phyloP scores from a whole-genome alignment of 1,139 yeast species.

The Magnusiomyces sp. region DNA sequence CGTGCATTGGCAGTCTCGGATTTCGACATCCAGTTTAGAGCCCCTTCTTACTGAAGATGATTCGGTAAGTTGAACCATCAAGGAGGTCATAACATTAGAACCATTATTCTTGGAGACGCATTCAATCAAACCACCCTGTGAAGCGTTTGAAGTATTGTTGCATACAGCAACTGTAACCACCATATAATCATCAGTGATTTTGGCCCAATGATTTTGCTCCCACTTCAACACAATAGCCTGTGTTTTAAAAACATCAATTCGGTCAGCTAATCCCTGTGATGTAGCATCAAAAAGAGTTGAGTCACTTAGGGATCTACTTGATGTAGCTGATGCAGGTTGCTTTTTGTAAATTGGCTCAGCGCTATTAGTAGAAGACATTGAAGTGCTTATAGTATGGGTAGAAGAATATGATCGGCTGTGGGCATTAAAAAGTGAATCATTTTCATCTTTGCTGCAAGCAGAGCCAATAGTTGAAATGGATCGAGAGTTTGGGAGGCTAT shows the following conservation, averaged over 20 bases:
- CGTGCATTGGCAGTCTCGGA: constrained; percentile 15
- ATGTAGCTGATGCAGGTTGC: neutral
- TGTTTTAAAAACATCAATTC: constrained; percentile 1
- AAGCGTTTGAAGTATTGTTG: neutral
- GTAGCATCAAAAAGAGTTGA: neutral
- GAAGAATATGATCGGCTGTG: too few relatives aligned
- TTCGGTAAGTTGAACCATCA: constrained; percentile 12
- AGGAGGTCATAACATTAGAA: neutral
- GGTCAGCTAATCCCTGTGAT: neutral
- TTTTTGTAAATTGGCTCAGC: too few relatives aligned
- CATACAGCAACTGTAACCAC: constrained; percentile 4
- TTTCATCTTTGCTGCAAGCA: too few relatives aligned
- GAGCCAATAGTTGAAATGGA: neutral
- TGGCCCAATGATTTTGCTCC: constrained; percentile 6
- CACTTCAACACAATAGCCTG: constrained; percentile 9
- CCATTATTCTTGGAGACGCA: neutral
- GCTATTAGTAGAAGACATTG: too few relatives aligned
- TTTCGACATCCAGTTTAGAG: constrained; percentile 27
- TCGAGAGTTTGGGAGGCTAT: neutral
- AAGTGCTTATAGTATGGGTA: too few relatives aligned
- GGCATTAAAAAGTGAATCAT: too few relatives aligned
- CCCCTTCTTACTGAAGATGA: constrained; percentile 15
- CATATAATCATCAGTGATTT: constrained; percentile 1
- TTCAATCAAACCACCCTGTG: constrained; percentile 2
- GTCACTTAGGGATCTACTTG: neutral